Conservation (phyloP, 108 stramenopile species). For the Cyclotella sp. region DNA sequence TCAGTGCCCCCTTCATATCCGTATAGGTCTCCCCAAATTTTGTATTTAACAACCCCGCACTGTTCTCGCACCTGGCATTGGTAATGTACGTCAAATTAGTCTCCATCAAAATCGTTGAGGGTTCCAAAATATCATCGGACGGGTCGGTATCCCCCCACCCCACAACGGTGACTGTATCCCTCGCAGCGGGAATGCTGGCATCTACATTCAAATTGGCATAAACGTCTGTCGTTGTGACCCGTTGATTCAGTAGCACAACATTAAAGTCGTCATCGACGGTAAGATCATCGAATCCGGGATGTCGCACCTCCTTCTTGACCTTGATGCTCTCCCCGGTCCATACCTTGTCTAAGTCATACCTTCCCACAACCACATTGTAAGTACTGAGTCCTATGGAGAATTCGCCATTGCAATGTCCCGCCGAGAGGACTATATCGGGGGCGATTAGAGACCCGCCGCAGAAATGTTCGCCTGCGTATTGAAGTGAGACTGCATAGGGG, state of each 20-base stretch:
- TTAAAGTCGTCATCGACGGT: slow-evolving; percentile 36
- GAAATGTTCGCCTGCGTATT: slow-evolving; percentile 39
- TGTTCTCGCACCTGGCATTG: slow-evolving; percentile 27
- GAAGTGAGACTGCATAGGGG: slow-evolving; percentile 60
- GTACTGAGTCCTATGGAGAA: neutral
- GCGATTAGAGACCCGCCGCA: slow-evolving; percentile 80
- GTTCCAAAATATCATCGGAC: neutral
- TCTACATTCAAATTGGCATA: slow-evolving; percentile 26
- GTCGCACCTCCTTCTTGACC: slow-evolving; percentile 17
- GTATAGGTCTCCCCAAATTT: slow-evolving; percentile 7
- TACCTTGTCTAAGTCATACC: slow-evolving; percentile 36
- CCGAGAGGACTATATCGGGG: slow-evolving; percentile 18
- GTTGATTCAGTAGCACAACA: slow-evolving; percentile 11
- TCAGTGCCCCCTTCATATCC: slow-evolving; percentile 24
- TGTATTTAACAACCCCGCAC: slow-evolving; percentile 13
- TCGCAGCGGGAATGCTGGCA: slow-evolving; percentile 3
- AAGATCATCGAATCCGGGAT: slow-evolving; percentile 21
- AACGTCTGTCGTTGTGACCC: slow-evolving; percentile 10
- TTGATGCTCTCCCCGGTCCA: slow-evolving; percentile 34
- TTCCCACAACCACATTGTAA: slow-evolving; percentile 48
- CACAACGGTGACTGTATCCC: slow-evolving; percentile 30
- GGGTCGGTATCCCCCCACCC: slow-evolving; percentile 50
- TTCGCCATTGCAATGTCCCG: slow-evolving; percentile 27
- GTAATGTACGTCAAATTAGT: slow-evolving; percentile 32
- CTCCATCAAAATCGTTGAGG: slow-evolving; percentile 30